A percentile compares a stretch with the other conserved stretches of the same genome.
These are phyloP conservation scores for Boletus semigastroideus DNA, from an alignment of 1,284 basidiomycete genomes.

Conservation along the genomic window DNA sequence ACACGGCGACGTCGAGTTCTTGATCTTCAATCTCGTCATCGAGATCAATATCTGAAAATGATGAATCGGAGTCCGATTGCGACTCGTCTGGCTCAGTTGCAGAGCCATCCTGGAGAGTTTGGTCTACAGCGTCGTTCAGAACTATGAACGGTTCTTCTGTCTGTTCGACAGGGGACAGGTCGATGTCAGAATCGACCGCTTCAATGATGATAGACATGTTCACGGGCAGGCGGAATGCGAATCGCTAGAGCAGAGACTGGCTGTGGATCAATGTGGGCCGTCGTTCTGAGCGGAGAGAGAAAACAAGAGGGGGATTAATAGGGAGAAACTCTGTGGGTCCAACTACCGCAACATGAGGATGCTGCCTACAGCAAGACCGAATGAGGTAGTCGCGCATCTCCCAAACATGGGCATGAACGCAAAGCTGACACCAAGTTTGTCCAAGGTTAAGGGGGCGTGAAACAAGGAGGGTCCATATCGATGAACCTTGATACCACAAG, in stretches of 20 bases:
- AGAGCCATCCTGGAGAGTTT: conserved; percentile 2
- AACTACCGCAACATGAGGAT: conserved; percentile 6
- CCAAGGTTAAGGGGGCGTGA: not conserved
- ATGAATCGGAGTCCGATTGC: conserved; percentile 22
- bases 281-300: not conserved
- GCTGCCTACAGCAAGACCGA: not conserved
- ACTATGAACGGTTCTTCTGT: conserved; percentile 16
- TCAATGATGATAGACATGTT: conserved; percentile 23
- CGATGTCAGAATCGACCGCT: conserved; percentile 8
- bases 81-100: conserved; percentile 10
- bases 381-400: conserved; percentile 9
- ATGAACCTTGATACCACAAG: conserved; percentile 24
- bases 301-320: conserved; percentile 10
- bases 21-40: conserved; percentile 14
- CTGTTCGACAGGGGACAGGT: conserved; percentile 4
- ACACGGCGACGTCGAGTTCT: conserved; percentile 17
- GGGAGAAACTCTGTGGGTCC: conserved; percentile 20
- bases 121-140: conserved; percentile 4
- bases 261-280: not conserved
- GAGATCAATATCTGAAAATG: conserved; percentile 21
- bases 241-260: not conserved
- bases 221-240: not conserved
- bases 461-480: conserved; percentile 2
- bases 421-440: conserved; percentile 19
- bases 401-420: conserved; percentile 24